These are phyloP conservation scores for Yamadazyma atlantica DNA, from an alignment of 1,139 yeast genomes.

Conservation along the genomic window DNA sequence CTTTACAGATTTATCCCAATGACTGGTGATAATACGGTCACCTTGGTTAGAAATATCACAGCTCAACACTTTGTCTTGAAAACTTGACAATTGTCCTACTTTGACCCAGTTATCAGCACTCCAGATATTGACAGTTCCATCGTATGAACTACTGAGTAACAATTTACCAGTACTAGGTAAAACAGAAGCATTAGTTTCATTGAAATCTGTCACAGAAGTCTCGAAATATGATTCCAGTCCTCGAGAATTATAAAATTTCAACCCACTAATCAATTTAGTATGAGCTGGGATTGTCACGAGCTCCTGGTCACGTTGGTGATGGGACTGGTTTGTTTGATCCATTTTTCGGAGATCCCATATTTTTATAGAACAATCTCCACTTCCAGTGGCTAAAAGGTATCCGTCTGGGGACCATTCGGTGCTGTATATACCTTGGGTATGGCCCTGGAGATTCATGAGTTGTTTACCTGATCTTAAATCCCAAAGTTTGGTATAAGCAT, in stretches of 20 bases:
- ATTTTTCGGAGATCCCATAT: constrained; percentile 79
- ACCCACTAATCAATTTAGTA: constrained; percentile 66
- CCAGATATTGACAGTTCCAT: constrained; percentile 63
- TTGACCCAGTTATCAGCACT: constrained; percentile 74
- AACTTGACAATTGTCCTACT: constrained; percentile 52
- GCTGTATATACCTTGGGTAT: constrained; percentile 68
- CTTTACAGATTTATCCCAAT: constrained; percentile 83
- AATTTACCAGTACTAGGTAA: constrained; percentile 42
- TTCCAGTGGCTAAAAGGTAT: constrained; percentile 72
- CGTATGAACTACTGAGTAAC: constrained; percentile 68
- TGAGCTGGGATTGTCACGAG: constrained; percentile 72
- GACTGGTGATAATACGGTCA: constrained; percentile 55
- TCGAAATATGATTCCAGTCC: constrained; percentile 13
- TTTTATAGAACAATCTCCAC: constrained; percentile 79
- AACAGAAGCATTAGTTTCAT: constrained; percentile 21
- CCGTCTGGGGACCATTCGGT: constrained; percentile 81
- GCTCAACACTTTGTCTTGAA: constrained; percentile 68
- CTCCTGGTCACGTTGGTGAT: too few species aligned
- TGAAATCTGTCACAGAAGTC: constrained; percentile 27
- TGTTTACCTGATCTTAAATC: constrained; percentile 80
- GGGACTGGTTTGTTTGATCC: constrained; percentile 15
- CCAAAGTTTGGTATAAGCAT: constrained; percentile 77
- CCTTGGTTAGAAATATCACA: constrained; percentile 55
- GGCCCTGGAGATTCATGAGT: constrained; percentile 61
- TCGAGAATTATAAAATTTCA: constrained; percentile 47